phyloP scores from a whole-genome alignment of 495 filamentous ascomycete species.

The Aspergillus panamensis region DNA sequence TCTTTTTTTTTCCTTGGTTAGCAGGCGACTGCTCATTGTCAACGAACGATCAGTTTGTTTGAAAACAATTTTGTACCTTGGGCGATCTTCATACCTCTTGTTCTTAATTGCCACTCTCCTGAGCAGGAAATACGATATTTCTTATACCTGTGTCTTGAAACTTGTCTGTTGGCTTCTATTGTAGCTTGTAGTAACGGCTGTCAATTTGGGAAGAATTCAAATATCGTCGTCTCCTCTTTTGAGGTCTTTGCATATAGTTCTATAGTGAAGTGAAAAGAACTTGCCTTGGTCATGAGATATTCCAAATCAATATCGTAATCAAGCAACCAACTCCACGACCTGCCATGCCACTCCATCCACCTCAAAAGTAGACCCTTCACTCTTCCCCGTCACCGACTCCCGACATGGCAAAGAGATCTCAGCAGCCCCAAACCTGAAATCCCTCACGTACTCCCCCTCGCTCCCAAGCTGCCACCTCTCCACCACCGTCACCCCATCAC shows the following conservation, averaged over 20 bases:
- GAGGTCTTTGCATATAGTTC: too few relatives aligned
- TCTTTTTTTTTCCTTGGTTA: conserved; percentile 1
- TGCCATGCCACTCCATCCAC: not conserved
- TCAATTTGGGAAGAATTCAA: too few relatives aligned
- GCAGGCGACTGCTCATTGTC: conserved; percentile 3
- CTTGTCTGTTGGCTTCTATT: not conserved
- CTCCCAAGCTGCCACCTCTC: not conserved
- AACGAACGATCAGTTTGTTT: not conserved
- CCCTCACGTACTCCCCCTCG: not conserved
- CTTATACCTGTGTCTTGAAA: not conserved
- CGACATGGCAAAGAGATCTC: not conserved
- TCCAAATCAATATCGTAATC: not conserved
- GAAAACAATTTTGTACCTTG: conserved; percentile 3
- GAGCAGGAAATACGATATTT: not conserved
- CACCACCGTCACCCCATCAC: not conserved
- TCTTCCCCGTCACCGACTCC: not conserved
- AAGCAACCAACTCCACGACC: not conserved
- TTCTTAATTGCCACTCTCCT: not conserved
- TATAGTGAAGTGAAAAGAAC: too few relatives aligned
- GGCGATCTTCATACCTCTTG: not conserved
- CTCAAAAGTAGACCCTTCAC: not conserved
- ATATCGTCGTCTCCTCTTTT: too few relatives aligned
- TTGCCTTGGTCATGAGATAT: not conserved
- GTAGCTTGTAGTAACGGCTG: not conserved
- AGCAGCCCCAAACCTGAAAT: not conserved